Evolutionary conservation across 768 basidiomycete genomes (phyloP).

Genomic region (Pulveroboletus frians): DNA sequence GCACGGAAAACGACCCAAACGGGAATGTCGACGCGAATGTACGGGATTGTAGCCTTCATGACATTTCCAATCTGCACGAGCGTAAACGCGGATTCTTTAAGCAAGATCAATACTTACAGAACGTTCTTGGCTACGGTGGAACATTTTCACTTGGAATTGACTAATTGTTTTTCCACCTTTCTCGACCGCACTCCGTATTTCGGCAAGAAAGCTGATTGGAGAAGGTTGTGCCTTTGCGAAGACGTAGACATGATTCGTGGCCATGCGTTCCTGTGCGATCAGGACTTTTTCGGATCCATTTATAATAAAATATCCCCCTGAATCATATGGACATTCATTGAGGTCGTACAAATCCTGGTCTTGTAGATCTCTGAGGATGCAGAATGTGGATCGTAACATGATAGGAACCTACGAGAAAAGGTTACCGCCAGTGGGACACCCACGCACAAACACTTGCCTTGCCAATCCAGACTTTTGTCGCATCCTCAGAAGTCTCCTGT

Average conservation of each 20-base stretch:
- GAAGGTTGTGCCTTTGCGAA: slow-evolving; percentile 98
- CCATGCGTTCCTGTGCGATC: slow-evolving; percentile 99
- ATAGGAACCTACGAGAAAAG: slow-evolving; percentile 72
- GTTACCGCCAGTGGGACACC: slow-evolving; percentile 11
- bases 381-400: slow-evolving; percentile 95
- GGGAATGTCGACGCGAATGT: slow-evolving; percentile 97
- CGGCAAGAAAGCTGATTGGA: slow-evolving; percentile 91
- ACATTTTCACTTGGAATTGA: slow-evolving; percentile 97
- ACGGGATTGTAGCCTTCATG: slow-evolving; percentile 96
- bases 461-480: slow-evolving; percentile 89
- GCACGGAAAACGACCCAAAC: slow-evolving; percentile 99
- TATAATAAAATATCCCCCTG: slow-evolving; percentile 99
- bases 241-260: slow-evolving; percentile 98
- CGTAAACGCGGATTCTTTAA: neutral
- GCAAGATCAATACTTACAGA: slow-evolving; percentile 50
- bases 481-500: slow-evolving; percentile 57
- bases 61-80: slow-evolving; percentile 69
- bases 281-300: slow-evolving; percentile 99
- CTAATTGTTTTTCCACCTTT: slow-evolving; percentile 98
- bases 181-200: slow-evolving; percentile 96
- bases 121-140: slow-evolving; percentile 83
- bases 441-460: slow-evolving; percentile 51
- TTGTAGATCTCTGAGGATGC: slow-evolving; percentile 75
- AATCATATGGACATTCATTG: slow-evolving; percentile 98
- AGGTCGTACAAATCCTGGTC: slow-evolving; percentile 83